Evolutionary conservation across 345 rosid genomes (phyloP).

Genomic region (Eucalyptus polyanthemos): DNA sequence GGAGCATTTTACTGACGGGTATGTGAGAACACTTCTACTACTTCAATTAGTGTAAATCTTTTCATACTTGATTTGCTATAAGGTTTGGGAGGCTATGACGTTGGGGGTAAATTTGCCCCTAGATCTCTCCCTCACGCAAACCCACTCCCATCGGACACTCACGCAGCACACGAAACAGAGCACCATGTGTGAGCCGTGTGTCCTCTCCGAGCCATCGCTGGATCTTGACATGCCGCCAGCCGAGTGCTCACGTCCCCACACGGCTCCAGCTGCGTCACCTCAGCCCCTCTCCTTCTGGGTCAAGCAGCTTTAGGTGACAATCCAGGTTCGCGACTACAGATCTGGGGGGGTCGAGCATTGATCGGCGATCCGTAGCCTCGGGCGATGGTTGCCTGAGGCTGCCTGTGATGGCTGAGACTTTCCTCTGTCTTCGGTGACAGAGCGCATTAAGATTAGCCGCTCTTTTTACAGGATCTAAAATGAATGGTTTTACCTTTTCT

Average conservation of each 20-base stretch:
- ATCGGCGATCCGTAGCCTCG: no score
- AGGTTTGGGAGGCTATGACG: background rate
- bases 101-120: background rate
- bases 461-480: no score
- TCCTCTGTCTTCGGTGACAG: no score
- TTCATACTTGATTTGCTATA: background rate
- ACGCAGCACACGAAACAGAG: background rate
- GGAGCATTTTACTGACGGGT: rapidly evolving
- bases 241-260: no score
- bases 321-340: background rate
- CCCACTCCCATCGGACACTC: background rate
- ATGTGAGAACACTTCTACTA: rapidly evolving
- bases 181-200: no score
- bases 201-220: no score
- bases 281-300: background rate
- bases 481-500: no score
- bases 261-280: background rate
- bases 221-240: no score
- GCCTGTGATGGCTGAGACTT: no score
- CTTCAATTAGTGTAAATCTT: background rate
- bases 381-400: no score
- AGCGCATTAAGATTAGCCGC: no score
- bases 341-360: no score
- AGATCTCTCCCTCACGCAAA: background rate
- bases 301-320: background rate